Evolutionary conservation across 2,329 filamentous ascomycete genomes (phyloP), one percentile per base, ranked within the genome.

Genomic region (Fusarium begoniae): DNA sequence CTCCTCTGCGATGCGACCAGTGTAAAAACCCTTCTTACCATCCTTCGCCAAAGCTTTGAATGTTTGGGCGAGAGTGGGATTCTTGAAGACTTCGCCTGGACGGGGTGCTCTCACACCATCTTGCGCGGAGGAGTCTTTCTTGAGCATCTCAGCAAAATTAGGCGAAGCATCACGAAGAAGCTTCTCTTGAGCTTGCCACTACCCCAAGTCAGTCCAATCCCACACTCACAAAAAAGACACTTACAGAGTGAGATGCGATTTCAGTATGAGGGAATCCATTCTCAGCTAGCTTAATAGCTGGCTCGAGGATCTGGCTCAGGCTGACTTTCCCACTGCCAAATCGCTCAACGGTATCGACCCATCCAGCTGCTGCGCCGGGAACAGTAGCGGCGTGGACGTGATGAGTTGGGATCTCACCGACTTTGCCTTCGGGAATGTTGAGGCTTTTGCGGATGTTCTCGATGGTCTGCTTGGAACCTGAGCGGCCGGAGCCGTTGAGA

Each of bases 401-500:
- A 40, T 84, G 83, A 84, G 92, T 90, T 22, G 95, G 95, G 38
- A 98, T 95, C 48, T 85, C 84, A 4, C 85, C 87, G 3, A 79
- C 75, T 44, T 89, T 83, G 18, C 87, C 90, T 13, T 90, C 87
- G 4, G 87, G 85, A 20, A 96, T 78, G 1, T 90, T 90, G 30
- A 98, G 86, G 72, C 93, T 91, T 64, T 88, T 87, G 30, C 93
- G 89, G 62, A 97, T 88, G 38, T 86, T 87, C 60, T 94, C 91
- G 2, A 97, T 86, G 0, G 91, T 93, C 72, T 85, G 90, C 43
- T 92, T 90, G 58, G 84, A 87, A 9, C 93, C 91, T 8, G 94
- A 90, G 35, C 96, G 91, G n/a, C 96, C 96, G 3, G 95, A 98
- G 26, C 95, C 96, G 82, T 99, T 99, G 82, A 98, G 85, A 15